Evolutionary conservation across 2,329 filamentous ascomycete genomes (phyloP), one percentile per base, ranked within the genome.

Genomic region (Penicillium sp.): DNA sequence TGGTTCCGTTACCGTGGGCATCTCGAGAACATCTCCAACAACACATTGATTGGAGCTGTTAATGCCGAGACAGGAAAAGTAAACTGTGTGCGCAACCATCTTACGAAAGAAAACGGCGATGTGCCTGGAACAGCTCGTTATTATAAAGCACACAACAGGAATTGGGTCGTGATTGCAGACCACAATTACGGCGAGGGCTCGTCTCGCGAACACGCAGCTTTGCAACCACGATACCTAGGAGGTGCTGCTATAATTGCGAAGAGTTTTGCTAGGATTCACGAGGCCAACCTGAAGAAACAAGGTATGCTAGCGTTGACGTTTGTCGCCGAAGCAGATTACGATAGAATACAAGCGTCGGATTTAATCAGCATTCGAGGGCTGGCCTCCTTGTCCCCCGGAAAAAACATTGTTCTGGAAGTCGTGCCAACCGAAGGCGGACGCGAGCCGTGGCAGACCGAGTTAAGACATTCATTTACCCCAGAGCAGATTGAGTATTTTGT

Each of bases 211-310:
- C 94, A 99, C 76, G 94, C 94, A 67, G 94, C 94, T 77, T 86
- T 99, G 61, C 93, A 99, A 83, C 94, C 94, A 73, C 88, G 94
- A 74, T 92, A 97, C 81, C 87, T 99, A 63, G 94, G 94, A 71
- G 94, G 93, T 77, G 85, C 97, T 70, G 94, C 93, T 71, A 96
- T 99, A 81, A 95, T 99, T 74, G 92, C 89, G 72, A 88, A 91
- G 73, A 90, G 85, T 63, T 99, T 99, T 74, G 94, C 94, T 71
- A 93, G 94, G 89, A 99, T 99, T 73, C 94, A 99, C 84, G 94
- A 99, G 84, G 99, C 94, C 82, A 99, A 99, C 86, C 80, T 99
- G 82, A 99, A 99, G 90, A 99, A 99, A 88, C 94, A 99, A 86
- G 94, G 94, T 79, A 97, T 99, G 93, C 89, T 99, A n/a, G n/a